phyloP scores from a whole-genome alignment of 495 filamentous ascomycete genomes.

The Podospora pseudocomata region DNA sequence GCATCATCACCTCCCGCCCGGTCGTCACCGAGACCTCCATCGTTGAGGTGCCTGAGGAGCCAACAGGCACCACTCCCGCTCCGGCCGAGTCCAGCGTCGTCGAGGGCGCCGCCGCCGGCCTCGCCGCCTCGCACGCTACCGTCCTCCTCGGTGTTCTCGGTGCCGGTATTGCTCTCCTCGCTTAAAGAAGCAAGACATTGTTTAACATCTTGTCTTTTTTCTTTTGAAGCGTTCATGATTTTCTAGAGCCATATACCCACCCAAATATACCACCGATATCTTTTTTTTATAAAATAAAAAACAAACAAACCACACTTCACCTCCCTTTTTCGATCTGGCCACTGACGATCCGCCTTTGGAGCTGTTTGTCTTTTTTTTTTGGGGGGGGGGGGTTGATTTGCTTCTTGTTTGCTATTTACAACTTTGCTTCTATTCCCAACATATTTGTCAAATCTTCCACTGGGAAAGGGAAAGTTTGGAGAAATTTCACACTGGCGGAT shows the following conservation, averaged over 20 bases:
- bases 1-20: constrained; percentile 25
- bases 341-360: constrained; percentile 13
- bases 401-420: constrained; percentile 5
- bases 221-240: not conserved
- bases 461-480: constrained; percentile 29
- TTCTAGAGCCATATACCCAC: constrained; percentile 1
- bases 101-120: constrained; percentile 33
- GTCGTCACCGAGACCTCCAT: constrained; percentile 21
- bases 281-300: too few species aligned
- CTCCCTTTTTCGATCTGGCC: constrained; percentile 8
- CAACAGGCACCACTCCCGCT: constrained; percentile 17
- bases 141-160: constrained; percentile 42
- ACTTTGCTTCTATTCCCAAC: constrained; percentile 4
- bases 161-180: constrained; percentile 41
- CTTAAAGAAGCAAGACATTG: constrained; percentile 24
- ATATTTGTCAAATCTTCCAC: constrained; percentile 5
- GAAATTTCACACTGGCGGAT: constrained; percentile 12
- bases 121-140: constrained; percentile 38
- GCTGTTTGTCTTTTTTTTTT: not conserved
- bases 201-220: not conserved
- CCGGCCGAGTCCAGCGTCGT: constrained; percentile 21
- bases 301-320: too few species aligned
- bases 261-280: not conserved
- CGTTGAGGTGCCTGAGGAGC: constrained; percentile 11
- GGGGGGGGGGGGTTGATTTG: not conserved